Percentiles rank a stretch among this genome's conserved stretches.
phyloP scores from a whole-genome alignment of 305 asterid genomes.

The Caryopteris hybrid region DNA sequence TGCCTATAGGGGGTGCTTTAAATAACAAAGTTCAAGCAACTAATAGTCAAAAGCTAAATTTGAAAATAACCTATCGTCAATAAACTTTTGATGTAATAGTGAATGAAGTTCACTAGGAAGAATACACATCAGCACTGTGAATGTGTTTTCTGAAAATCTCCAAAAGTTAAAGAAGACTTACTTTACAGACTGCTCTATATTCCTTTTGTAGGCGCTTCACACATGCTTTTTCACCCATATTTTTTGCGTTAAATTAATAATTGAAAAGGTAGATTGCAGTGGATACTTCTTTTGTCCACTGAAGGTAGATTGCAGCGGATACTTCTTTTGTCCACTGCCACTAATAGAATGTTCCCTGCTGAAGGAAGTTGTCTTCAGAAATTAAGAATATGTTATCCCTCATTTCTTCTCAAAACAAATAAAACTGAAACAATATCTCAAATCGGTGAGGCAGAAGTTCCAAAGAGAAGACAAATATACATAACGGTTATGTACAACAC shows the following conservation, averaged over 20 bases:
- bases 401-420: background rate
- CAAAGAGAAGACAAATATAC: background rate
- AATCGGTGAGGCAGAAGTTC: background rate
- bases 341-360: constrained; percentile 27
- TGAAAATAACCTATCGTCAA: background rate
- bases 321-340: constrained; percentile 22
- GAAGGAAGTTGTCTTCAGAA: background rate
- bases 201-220: constrained; percentile 96
- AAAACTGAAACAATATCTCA: background rate
- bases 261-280: constrained; percentile 10
- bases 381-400: background rate
- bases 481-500: background rate
- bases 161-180: constrained; percentile 30
- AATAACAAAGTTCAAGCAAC: no score
- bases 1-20: no score
- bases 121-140: background rate
- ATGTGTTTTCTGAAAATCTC: constrained; percentile 9
- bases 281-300: constrained; percentile 22
- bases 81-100: background rate
- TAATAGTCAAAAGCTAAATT: no score
- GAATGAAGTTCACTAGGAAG: constrained; percentile 6
- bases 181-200: constrained; percentile 91
- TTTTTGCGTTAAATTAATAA: constrained; percentile 5
- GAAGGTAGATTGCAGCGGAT: no score
- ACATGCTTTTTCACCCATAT: constrained; percentile 79